phyloP scores from a whole-genome alignment of 2,329 filamentous ascomycete genomes.

The Aspergillus terreus region DNA sequence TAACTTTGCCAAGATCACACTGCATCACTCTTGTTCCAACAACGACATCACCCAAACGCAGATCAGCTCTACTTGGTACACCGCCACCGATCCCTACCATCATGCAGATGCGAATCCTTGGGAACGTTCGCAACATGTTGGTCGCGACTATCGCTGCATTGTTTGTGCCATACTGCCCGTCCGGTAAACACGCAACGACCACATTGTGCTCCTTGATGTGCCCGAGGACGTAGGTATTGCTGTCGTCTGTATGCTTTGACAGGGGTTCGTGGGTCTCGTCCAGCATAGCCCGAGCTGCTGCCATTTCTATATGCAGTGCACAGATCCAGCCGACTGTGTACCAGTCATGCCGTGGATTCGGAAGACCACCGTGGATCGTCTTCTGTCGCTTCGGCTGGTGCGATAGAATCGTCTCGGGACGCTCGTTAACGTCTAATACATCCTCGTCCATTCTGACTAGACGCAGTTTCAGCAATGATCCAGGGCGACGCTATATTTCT shows the following conservation, averaged over 20 bases:
- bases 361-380: not conserved
- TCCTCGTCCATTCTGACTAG: not conserved
- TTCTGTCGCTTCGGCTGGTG: slow-evolving; percentile 2
- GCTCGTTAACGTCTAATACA: not conserved
- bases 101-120: not conserved
- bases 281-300: not conserved
- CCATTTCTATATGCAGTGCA: not conserved
- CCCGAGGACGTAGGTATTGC: slow-evolving; percentile 2
- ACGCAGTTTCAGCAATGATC: not conserved
- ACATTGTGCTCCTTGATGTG: not conserved
- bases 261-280: not conserved
- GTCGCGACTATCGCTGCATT: not conserved
- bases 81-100: slow-evolving; percentile 13
- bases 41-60: slow-evolving; percentile 23
- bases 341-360: not conserved
- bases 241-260: not conserved
- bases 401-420: not conserved
- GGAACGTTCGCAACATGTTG: not conserved
- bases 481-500: not conserved
- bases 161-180: not conserved
- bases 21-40: slow-evolving; percentile 19
- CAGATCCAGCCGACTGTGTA: slow-evolving; percentile 3
- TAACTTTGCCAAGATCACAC: slow-evolving; percentile 15
- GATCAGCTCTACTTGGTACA: slow-evolving; percentile 12
- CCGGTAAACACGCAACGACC: slow-evolving; percentile 2